Percentiles rank a stretch among this genome's conserved stretches.
Conservation (phyloP, 345 rosid species). For the Salix caprea region DNA sequence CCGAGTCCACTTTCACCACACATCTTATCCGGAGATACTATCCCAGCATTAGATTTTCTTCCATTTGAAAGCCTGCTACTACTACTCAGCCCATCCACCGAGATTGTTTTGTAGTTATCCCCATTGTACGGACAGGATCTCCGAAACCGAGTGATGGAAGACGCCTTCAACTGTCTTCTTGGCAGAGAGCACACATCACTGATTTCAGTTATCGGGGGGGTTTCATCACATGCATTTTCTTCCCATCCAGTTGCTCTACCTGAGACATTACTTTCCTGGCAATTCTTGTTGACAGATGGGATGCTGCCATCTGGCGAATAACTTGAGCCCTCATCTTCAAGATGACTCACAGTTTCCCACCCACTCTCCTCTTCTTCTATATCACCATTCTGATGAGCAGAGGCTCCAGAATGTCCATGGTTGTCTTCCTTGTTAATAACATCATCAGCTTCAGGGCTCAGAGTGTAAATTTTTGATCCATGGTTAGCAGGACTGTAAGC, state of each 20-base stretch:
- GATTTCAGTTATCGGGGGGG: conserved; percentile 54
- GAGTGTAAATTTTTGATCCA: conserved; percentile 43
- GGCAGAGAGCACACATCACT: conserved; percentile 61
- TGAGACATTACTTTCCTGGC: conserved; percentile 43
- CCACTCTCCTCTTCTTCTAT: conserved; percentile 87
- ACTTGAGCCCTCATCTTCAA: conserved; percentile 74
- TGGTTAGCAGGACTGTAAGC: conserved; percentile 44
- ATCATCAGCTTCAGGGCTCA: conserved; percentile 49
- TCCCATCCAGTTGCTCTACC: conserved; percentile 58
- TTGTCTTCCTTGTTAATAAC: conserved; percentile 23
- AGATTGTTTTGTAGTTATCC: conserved; percentile 58
- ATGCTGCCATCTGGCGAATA: conserved; percentile 63
- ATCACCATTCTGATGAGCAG: conserved; percentile 38
- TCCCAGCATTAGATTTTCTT: conserved; percentile 56
- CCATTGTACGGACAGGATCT: conserved; percentile 53
- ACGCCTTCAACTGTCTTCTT: conserved; percentile 44
- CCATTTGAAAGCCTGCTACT: conserved; percentile 60
- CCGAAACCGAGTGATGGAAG: conserved; percentile 81
- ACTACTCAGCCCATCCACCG: conserved; percentile 61
- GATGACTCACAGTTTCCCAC: conserved; percentile 95
- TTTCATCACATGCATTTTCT: conserved; percentile 49
- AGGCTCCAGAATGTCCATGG: conserved; percentile 39
- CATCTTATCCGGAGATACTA: conserved; percentile 56
- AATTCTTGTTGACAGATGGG: conserved; percentile 44
- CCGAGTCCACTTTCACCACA: conserved; percentile 62